A percentile compares a stretch with the other conserved stretches of the same genome.
phyloP scores from a whole-genome alignment of 2,329 filamentous ascomycete genomes.

The Aspergillus novofumigatus region DNA sequence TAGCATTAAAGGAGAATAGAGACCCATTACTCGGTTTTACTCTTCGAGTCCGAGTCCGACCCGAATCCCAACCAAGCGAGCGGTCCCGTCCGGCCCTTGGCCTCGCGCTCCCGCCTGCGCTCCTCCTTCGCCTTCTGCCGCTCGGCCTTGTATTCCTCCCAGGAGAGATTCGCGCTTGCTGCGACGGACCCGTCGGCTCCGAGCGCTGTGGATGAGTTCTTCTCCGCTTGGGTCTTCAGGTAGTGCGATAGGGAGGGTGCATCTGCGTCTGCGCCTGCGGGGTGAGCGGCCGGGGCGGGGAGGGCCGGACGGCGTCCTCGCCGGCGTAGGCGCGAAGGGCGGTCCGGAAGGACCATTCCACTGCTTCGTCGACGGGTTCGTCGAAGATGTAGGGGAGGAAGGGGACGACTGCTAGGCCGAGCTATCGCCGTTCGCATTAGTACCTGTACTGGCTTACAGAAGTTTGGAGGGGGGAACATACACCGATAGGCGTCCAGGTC shows the following conservation, averaged over 20 bases:
- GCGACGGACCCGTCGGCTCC: constrained; percentile 1
- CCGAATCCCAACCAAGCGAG: constrained; percentile 12
- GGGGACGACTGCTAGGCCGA: constrained; percentile 70
- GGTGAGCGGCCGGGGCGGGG: constrained; percentile 8
- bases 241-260: constrained; percentile 19
- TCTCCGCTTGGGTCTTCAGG: constrained; percentile 17
- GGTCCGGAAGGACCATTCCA: constrained; percentile 86
- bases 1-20: not conserved
- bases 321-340: constrained; percentile 72
- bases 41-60: constrained; percentile 6
- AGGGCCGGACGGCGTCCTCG: constrained; percentile 48
- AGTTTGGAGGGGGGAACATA: constrained; percentile 47
- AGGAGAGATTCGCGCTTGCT: constrained; percentile 22
- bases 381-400: constrained; percentile 83
- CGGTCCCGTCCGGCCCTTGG: constrained; percentile 13
- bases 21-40: constrained; percentile 13
- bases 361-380: constrained; percentile 83
- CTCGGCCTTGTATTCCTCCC: constrained; percentile 34
- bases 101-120: constrained; percentile 20
- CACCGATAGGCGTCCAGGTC: constrained; percentile 86
- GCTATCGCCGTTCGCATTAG: constrained; percentile 34
- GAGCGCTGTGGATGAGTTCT: constrained; percentile 4
- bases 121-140: constrained; percentile 25
- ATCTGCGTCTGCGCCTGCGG: constrained; percentile 8
- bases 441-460: not conserved